phyloP scores from a whole-genome alignment of 2,329 filamentous ascomycete species.

The Colletotrichum incanum region DNA sequence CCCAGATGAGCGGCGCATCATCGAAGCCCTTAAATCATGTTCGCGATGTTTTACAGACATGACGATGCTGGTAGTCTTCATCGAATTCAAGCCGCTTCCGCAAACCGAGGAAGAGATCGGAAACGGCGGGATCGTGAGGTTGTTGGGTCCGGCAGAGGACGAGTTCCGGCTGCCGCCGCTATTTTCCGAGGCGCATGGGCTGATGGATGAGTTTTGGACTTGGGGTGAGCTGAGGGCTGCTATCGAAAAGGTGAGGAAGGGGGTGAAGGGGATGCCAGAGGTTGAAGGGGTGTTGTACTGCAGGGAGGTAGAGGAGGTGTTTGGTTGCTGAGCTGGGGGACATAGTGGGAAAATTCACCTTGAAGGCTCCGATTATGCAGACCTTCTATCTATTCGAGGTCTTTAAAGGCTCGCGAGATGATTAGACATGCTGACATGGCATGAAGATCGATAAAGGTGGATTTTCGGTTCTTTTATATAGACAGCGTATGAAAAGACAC shows the following conservation, averaged over 20 bases:
- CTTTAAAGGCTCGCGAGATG: too few species aligned
- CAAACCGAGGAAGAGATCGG: slow-evolving; percentile 24
- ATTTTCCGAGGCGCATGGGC: slow-evolving; percentile 23
- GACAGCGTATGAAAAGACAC: background rate
- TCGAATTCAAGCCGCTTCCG: slow-evolving; percentile 36
- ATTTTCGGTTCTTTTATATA: background rate
- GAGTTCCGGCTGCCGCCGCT: slow-evolving; percentile 30
- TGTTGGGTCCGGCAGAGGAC: slow-evolving; percentile 22
- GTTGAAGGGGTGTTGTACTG: slow-evolving; percentile 33
- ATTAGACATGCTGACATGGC: background rate
- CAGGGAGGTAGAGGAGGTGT: slow-evolving; percentile 17
- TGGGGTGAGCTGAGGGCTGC: slow-evolving; percentile 36
- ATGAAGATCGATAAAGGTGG: background rate
- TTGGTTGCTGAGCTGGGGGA: background rate
- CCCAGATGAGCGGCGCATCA: slow-evolving; percentile 34
- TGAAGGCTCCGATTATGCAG: too few species aligned
- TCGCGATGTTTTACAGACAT: slow-evolving; percentile 25
- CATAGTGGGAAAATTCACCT: background rate
- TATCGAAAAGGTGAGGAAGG: slow-evolving; percentile 24
- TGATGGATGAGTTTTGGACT: slow-evolving; percentile 40
- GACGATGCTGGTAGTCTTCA: slow-evolving; percentile 21
- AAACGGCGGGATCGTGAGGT: slow-evolving; percentile 8
- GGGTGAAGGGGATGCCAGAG: slow-evolving; percentile 3
- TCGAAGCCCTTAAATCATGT: slow-evolving; percentile 20
- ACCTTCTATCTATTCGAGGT: too few species aligned